Conservation (phyloP, 176 grass and related monocot species). For the Carex littledalei region DNA sequence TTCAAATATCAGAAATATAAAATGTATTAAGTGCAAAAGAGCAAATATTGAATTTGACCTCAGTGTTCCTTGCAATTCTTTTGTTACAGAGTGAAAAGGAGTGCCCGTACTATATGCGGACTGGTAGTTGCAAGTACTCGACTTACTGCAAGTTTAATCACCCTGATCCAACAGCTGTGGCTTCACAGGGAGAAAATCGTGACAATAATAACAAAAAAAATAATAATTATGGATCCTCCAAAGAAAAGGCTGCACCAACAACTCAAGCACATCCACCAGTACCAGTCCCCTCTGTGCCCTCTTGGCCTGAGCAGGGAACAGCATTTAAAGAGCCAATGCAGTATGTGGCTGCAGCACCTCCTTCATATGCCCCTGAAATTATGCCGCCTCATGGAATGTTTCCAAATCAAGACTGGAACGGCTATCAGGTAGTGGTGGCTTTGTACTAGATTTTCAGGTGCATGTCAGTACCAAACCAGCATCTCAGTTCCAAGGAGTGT, state of each 20-base stretch:
- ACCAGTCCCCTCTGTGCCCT: background rate
- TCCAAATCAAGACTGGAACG: constrained; percentile 57
- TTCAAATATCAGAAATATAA: background rate
- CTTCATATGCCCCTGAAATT: constrained; percentile 47
- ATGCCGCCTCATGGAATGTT: constrained; percentile 62
- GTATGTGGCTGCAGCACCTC: constrained; percentile 53
- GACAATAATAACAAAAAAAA: constrained; percentile 18
- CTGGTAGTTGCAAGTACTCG: constrained; percentile 80
- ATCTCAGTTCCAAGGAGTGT: background rate
- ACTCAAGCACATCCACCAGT: constrained; percentile 26
- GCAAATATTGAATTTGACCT: background rate
- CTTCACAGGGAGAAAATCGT: constrained; percentile 35
- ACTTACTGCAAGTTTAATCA: constrained; percentile 85
- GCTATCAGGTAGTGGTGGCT: constrained; percentile 53
- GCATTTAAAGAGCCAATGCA: constrained; percentile 43
- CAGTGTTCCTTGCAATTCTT: background rate
- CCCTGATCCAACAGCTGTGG: constrained; percentile 65
- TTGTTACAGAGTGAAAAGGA: constrained; percentile 70
- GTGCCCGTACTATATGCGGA: constrained; percentile 94
- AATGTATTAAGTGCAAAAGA: background rate
- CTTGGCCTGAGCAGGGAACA: constrained; percentile 52
- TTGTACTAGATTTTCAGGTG: background rate
- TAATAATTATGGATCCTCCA: constrained; percentile 26
- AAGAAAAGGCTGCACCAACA: constrained; percentile 39
- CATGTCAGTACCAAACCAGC: background rate